Conservation (phyloP, 2,329 filamentous ascomycete species). For the Alternaria sp. region DNA sequence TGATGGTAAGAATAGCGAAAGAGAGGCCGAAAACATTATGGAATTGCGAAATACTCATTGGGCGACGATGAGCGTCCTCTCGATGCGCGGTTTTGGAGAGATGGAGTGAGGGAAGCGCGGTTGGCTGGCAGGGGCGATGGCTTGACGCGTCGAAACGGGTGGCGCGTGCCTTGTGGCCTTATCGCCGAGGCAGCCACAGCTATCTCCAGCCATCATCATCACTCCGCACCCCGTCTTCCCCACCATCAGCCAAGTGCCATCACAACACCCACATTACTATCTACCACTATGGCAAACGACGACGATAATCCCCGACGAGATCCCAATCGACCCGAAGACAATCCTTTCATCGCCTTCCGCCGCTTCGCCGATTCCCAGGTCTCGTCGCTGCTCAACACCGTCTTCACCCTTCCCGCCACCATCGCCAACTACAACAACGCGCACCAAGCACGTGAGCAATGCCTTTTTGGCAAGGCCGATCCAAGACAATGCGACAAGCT, state of each 20-base stretch:
- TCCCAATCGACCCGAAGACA: slow-evolving; percentile 40
- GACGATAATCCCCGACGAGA: slow-evolving; percentile 25
- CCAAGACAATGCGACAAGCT: slow-evolving; percentile 34
- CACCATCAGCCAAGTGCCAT: slow-evolving; percentile 1
- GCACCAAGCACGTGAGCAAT: slow-evolving; percentile 38
- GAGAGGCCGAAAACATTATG: background rate
- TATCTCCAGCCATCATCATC: slow-evolving; percentile 17
- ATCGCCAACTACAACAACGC: slow-evolving; percentile 41
- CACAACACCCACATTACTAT: slow-evolving; percentile 8
- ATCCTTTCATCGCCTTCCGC: slow-evolving; percentile 67
- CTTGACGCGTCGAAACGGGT: slow-evolving; percentile 6
- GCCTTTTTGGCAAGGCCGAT: slow-evolving; percentile 42
- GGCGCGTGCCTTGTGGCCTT: slow-evolving; percentile 16
- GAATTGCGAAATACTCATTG: background rate
- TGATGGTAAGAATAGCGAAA: background rate
- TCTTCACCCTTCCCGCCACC: slow-evolving; percentile 52
- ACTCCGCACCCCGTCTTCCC: slow-evolving; percentile 7
- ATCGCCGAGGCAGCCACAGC: slow-evolving; percentile 11
- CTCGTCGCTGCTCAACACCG: slow-evolving; percentile 59
- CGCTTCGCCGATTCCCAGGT: slow-evolving; percentile 66
- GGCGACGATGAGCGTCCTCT: background rate
- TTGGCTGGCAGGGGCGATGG: slow-evolving; percentile 6
- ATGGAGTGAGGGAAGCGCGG: background rate
- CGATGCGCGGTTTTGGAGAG: slow-evolving; percentile 4
- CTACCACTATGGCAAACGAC: slow-evolving; percentile 30